Conservation (phyloP, 768 basidiomycete species). For the Thelephora ganbajun region DNA sequence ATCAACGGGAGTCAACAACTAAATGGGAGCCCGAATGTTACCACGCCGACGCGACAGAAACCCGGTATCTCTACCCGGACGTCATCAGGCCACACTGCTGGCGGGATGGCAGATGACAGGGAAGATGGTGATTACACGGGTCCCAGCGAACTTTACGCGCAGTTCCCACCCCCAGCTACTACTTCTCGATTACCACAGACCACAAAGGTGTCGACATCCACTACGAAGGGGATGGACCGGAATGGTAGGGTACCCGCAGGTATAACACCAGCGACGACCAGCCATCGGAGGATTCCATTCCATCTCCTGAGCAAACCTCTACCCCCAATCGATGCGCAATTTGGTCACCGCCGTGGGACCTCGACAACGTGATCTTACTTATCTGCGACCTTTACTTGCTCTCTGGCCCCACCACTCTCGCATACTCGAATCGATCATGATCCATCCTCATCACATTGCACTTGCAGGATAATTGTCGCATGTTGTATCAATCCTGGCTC, state of each 20-base stretch:
- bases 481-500: neutral
- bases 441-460: no score
- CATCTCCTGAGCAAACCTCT: constrained; percentile 47
- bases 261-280: constrained; percentile 8
- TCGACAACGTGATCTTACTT: constrained; percentile 15
- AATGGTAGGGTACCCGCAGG: constrained; percentile 5
- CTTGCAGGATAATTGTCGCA: no score
- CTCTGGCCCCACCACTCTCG: neutral
- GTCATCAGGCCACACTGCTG: constrained; percentile 30
- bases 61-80: constrained; percentile 19
- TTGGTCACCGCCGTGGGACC: constrained; percentile 28
- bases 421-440: neutral
- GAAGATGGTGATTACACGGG: constrained; percentile 44
- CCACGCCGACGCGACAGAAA: constrained; percentile 21
- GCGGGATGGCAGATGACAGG: constrained; percentile 23
- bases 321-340: constrained; percentile 19
- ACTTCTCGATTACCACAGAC: constrained; percentile 26
- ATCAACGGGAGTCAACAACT: neutral
- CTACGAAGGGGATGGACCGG: constrained; percentile 16
- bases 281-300: constrained; percentile 47
- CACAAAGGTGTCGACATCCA: constrained; percentile 31
- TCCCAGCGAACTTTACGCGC: constrained; percentile 55
- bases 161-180: constrained; percentile 54
- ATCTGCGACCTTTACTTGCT: no score
- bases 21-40: constrained; percentile 2